Percentiles rank a stretch among this genome's conserved stretches.
These are phyloP conservation scores for Pugionium cornutum DNA, from an alignment of 345 rosid genomes.

Conservation along the genomic window DNA sequence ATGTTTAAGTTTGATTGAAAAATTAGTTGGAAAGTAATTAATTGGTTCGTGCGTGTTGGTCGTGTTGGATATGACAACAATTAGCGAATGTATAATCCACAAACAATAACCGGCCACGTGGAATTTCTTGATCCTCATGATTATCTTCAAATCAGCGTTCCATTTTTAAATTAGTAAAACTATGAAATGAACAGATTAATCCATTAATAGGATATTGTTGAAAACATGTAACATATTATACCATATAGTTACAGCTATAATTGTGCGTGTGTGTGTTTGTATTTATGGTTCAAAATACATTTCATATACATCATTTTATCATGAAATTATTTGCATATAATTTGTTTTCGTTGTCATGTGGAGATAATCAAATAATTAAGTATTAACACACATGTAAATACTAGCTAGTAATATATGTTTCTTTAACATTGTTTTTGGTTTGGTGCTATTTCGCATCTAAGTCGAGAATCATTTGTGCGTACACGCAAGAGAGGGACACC, in stretches of 20 bases:
- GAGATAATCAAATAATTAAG: background rate
- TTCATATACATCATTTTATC: no score
- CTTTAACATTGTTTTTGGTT: slow-evolving; percentile 30
- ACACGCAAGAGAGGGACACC: slow-evolving; percentile 37
- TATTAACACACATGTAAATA: background rate
- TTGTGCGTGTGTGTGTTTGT: background rate
- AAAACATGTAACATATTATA: slow-evolving; percentile 27
- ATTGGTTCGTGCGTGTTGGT: slow-evolving; percentile 37
- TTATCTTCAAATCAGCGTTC: slow-evolving; percentile 18
- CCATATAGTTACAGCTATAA: slow-evolving; percentile 19
- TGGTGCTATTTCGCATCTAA: slow-evolving; percentile 20
- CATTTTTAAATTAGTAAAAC: background rate
- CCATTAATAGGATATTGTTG: slow-evolving; percentile 27
- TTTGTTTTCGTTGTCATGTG: no score
- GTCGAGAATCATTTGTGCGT: slow-evolving; percentile 40
- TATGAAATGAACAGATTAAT: background rate
- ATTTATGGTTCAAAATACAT: background rate
- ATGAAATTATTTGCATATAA: no score
- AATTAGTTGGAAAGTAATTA: slow-evolving; percentile 27
- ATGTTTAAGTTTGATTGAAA: background rate
- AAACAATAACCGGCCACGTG: slow-evolving; percentile 33
- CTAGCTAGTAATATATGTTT: slow-evolving; percentile 2
- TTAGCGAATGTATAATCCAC: slow-evolving; percentile 38
- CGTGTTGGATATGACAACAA: slow-evolving; percentile 41
- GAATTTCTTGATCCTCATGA: slow-evolving; percentile 29